Evolutionary conservation across 495 filamentous ascomycete genomes (phyloP).

Genomic region (Xylaria bambusicola): DNA sequence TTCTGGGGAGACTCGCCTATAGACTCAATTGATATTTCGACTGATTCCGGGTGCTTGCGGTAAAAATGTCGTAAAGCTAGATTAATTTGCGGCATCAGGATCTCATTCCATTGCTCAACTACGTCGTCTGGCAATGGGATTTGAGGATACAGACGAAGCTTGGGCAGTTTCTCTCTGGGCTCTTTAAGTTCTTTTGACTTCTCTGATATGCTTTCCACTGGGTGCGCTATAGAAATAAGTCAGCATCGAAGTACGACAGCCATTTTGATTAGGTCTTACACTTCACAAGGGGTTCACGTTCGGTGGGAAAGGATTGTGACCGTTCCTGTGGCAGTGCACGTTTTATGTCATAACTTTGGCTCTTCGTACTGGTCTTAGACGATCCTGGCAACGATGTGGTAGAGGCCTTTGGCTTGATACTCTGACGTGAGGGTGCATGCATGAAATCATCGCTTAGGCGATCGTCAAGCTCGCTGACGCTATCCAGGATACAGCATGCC

Average conservation of each 20-base stretch:
- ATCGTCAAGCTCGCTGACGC: conserved; percentile 51
- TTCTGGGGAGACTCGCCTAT: conserved; percentile 66
- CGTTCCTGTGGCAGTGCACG: background rate
- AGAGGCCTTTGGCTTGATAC: conserved; percentile 3
- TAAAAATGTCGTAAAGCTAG: conserved; percentile 59
- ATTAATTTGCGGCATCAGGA: conserved; percentile 71
- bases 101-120: conserved; percentile 69
- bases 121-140: conserved; percentile 59
- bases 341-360: conserved; percentile 7
- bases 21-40: conserved; percentile 72
- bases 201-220: conserved; percentile 18
- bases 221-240: background rate
- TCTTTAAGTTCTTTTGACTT: too few relatives aligned
- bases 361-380: background rate
- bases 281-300: background rate
- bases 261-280: background rate
- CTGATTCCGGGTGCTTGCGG: conserved; percentile 69
- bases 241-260: background rate
- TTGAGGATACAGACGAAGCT: conserved; percentile 52
- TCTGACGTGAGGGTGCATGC: conserved; percentile 18
- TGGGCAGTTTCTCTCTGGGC: conserved; percentile 35
- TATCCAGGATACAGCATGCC: conserved; percentile 53
- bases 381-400: conserved; percentile 3
- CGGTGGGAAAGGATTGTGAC: conserved; percentile 1
- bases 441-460: conserved; percentile 41